Percentiles rank a stretch among this genome's conserved stretches.
These are phyloP conservation scores for Cicer judaicum DNA, from an alignment of 306 rosid genomes.

Conservation along the genomic window DNA sequence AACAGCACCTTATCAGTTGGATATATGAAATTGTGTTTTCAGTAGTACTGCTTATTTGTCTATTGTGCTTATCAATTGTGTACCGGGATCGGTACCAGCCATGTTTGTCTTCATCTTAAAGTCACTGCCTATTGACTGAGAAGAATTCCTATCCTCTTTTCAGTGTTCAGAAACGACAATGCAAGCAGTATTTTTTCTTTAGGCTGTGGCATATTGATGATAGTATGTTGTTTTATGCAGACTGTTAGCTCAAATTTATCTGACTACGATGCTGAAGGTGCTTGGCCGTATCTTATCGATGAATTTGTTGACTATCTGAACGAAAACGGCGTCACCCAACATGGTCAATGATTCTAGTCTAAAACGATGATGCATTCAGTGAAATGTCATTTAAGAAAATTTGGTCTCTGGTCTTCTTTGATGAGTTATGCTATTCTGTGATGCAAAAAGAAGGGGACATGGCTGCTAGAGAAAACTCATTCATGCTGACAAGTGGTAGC, in stretches of 20 bases:
- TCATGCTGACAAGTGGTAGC: conserved; percentile 46
- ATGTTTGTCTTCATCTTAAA: too few species aligned
- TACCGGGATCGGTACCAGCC: too few species aligned
- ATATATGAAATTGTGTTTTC: too few species aligned
- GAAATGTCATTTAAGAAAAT: conserved; percentile 17
- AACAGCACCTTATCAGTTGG: too few species aligned
- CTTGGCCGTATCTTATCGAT: conserved; percentile 98
- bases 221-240: conserved; percentile 52
- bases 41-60: too few species aligned
- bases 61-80: too few species aligned
- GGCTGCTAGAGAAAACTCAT: conserved; percentile 45
- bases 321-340: conserved; percentile 74
- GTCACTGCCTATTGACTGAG: too few species aligned
- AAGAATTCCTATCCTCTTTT: background rate
- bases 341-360: conserved; percentile 50
- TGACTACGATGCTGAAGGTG: conserved; percentile 94
- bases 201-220: background rate
- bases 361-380: conserved; percentile 48
- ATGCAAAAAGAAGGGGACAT: conserved; percentile 37
- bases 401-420: conserved; percentile 34
- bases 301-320: conserved; percentile 91
- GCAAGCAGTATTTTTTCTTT: background rate
- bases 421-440: conserved; percentile 37
- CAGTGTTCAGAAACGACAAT: background rate
- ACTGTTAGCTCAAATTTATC: conserved; percentile 69